Evolutionary conservation across 1,139 yeast genomes (phyloP).

Genomic region (Meyerozyma carpophila): DNA sequence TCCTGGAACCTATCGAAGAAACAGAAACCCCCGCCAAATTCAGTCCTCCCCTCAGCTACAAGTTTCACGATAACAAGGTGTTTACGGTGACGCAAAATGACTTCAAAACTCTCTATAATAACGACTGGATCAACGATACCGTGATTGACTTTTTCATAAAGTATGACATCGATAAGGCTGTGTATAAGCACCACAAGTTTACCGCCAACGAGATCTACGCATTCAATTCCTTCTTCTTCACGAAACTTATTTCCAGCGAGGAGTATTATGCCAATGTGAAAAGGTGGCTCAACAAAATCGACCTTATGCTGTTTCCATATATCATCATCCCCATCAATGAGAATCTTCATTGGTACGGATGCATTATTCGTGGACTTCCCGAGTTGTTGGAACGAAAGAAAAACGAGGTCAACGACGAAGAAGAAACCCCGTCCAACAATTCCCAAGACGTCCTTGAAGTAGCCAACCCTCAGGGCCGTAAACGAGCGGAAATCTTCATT

Average conservation of each 20-base stretch:
- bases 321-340: slow-evolving; percentile 82
- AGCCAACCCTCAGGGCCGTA: background rate
- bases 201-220: slow-evolving; percentile 42
- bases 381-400: slow-evolving; percentile 15
- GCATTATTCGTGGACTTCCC: slow-evolving; percentile 52
- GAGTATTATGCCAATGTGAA: slow-evolving; percentile 60
- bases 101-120: slow-evolving; percentile 61
- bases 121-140: slow-evolving; percentile 74
- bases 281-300: slow-evolving; percentile 74
- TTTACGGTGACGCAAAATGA: slow-evolving; percentile 55
- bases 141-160: slow-evolving; percentile 68
- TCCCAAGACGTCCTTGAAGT: slow-evolving; percentile 4
- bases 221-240: slow-evolving; percentile 81
- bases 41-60: slow-evolving; percentile 47
- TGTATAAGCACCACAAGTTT: slow-evolving; percentile 14
- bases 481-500: slow-evolving; percentile 51
- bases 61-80: slow-evolving; percentile 41
- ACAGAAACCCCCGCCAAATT: slow-evolving; percentile 24
- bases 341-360: slow-evolving; percentile 83
- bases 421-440: background rate
- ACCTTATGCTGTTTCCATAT: slow-evolving; percentile 54
- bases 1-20: background rate
- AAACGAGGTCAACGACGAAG: background rate
- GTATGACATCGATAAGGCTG: slow-evolving; percentile 45
- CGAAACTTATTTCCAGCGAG: slow-evolving; percentile 44